Percentiles rank a stretch among this genome's conserved stretches.
These are phyloP conservation scores for Mycena citricolor DNA, from an alignment of 1,284 basidiomycete genomes.

Conservation along the genomic window DNA sequence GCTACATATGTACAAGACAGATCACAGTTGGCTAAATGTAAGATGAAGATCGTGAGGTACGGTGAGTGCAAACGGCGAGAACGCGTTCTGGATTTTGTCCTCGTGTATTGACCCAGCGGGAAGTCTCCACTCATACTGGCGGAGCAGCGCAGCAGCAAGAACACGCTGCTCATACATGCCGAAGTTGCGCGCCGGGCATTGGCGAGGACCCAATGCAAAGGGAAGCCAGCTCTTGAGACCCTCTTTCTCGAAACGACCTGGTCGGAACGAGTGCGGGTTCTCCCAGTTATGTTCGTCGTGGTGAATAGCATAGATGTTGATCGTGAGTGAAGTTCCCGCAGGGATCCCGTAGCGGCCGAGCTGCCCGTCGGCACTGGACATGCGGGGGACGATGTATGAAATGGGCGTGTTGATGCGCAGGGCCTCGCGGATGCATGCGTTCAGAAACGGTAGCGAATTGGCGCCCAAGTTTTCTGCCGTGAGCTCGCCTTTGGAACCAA, in stretches of 20 bases:
- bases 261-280: slow-evolving; percentile 8
- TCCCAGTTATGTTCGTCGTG: slow-evolving; percentile 28
- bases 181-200: slow-evolving; percentile 34
- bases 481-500: slow-evolving; percentile 27
- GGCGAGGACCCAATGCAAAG: slow-evolving; percentile 26
- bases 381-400: slow-evolving; percentile 31
- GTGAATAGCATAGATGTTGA: slow-evolving; percentile 33
- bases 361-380: slow-evolving; percentile 14
- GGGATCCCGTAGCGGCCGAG: slow-evolving; percentile 22
- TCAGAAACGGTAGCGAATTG: slow-evolving; percentile 27
- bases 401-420: slow-evolving; percentile 35
- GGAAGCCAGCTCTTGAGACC: slow-evolving; percentile 14
- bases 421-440: slow-evolving; percentile 35
- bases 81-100: slow-evolving; percentile 29
- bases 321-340: slow-evolving; percentile 27
- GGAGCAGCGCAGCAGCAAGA: slow-evolving; percentile 30
- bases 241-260: slow-evolving; percentile 8
- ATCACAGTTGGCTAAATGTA: too few relatives aligned
- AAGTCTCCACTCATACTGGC: slow-evolving; percentile 31
- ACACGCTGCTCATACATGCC: slow-evolving; percentile 34
- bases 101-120: slow-evolving; percentile 29
- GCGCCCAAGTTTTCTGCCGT: slow-evolving; percentile 25
- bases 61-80: slow-evolving; percentile 33
- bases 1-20: too few relatives aligned
- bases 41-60: slow-evolving; percentile 22